Evolutionary conservation across 108 stramenopile genomes (phyloP).

Genomic region (Nannochloropsis granulata): DNA sequence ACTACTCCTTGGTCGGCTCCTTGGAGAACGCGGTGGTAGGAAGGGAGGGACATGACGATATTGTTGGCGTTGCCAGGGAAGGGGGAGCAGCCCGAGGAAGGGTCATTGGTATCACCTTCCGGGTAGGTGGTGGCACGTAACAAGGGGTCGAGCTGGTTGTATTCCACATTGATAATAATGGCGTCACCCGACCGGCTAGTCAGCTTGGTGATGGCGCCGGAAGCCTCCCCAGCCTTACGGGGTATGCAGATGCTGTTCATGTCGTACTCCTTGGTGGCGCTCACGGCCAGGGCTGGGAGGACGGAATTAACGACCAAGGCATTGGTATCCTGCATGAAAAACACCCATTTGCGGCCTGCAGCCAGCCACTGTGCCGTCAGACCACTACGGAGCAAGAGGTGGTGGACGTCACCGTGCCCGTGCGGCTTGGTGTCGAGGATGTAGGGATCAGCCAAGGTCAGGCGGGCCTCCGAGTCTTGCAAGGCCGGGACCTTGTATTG

Average conservation of each 20-base stretch:
- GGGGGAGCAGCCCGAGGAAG: constrained; percentile 73
- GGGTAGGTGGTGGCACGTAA: constrained; percentile 49
- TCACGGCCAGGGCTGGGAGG: constrained; percentile 84
- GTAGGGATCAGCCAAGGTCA: constrained; percentile 57
- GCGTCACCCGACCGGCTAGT: constrained; percentile 24
- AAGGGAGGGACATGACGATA: constrained; percentile 66
- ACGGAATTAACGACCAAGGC: constrained; percentile 77
- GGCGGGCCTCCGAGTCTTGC: constrained; percentile 60
- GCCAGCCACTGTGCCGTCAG: constrained; percentile 45
- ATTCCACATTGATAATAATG: constrained; percentile 91
- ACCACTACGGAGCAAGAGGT: constrained; percentile 62
- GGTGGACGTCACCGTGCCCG: constrained; percentile 98
- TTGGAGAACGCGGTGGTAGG: constrained; percentile 45
- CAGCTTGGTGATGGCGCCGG: constrained; percentile 86
- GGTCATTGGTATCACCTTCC: constrained; percentile 79
- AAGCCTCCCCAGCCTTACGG: constrained; percentile 86
- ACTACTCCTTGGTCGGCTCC: constrained; percentile 46
- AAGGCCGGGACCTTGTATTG: constrained; percentile 92
- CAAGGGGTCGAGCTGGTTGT: constrained; percentile 90
- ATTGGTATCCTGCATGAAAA: constrained; percentile 99
- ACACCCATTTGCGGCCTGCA: constrained; percentile 59
- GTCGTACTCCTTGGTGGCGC: constrained; percentile 58
- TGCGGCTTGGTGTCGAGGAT: constrained; percentile 91
- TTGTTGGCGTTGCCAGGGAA: constrained; percentile 94
- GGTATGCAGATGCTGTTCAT: constrained; percentile 96